A percentile compares a stretch with the other conserved stretches of the same genome.
Evolutionary conservation across 2,329 filamentous ascomycete genomes (phyloP).

Genomic region (Verticillium klebahnii): DNA sequence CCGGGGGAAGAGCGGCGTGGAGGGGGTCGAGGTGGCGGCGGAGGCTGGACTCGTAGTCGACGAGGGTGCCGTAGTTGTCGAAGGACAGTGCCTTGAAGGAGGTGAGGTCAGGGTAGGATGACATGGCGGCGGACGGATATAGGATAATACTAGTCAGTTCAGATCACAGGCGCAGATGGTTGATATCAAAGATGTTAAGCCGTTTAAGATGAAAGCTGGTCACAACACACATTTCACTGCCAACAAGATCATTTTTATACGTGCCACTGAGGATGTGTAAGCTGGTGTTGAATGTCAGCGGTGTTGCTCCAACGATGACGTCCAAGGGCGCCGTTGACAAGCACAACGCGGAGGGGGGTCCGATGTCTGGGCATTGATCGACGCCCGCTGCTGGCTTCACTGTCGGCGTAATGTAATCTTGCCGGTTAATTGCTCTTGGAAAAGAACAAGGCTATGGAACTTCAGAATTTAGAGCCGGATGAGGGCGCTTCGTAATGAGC

Average conservation of each 20-base stretch:
- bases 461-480: no score
- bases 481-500: no score
- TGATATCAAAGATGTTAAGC: no score
- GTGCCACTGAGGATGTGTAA: neutral
- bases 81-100: conserved; percentile 53
- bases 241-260: no score
- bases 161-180: no score
- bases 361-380: neutral
- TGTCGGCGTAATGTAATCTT: neutral
- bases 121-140: neutral
- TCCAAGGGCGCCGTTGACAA: neutral
- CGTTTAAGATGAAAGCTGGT: neutral
- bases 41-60: conserved; percentile 73
- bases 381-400: neutral
- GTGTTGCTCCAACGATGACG: neutral
- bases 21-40: conserved; percentile 45
- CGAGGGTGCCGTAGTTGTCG: conserved; percentile 75
- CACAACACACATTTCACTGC: no score
- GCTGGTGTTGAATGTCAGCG: neutral
- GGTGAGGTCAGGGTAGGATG: conserved; percentile 4
- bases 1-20: conserved; percentile 32
- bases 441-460: no score
- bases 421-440: neutral
- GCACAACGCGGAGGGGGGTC: neutral
- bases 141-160: neutral